Conservation (phyloP, 2,329 filamentous ascomycete species). For the Trichoderma citrinoviride region DNA sequence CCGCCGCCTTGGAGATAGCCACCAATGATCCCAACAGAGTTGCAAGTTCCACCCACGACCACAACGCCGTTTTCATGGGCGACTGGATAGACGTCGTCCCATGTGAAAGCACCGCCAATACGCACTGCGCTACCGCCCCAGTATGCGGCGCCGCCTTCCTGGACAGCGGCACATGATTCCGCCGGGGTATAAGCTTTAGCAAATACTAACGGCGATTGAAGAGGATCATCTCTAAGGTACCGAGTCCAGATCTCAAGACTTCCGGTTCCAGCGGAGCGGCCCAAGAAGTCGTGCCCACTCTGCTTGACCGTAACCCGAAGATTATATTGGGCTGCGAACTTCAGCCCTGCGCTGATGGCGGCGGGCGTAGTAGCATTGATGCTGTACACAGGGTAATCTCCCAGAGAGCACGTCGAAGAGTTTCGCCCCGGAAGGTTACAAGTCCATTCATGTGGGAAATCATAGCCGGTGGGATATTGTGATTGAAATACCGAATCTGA, state of each 20-base stretch:
- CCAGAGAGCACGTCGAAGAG: not conserved
- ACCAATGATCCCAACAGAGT: constrained; percentile 32
- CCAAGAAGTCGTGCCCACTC: too few species aligned
- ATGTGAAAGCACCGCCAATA: constrained; percentile 36
- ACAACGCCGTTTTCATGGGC: constrained; percentile 34
- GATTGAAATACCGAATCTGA: not conserved
- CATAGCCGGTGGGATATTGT: not conserved
- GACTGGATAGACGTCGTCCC: constrained; percentile 35
- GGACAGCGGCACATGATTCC: not conserved
- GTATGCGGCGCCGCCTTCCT: not conserved
- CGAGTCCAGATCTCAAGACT: not conserved
- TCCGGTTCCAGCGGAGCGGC: too few species aligned
- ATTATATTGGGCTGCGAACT: too few species aligned
- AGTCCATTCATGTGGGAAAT: not conserved
- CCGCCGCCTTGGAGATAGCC: constrained; percentile 43
- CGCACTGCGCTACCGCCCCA: constrained; percentile 37
- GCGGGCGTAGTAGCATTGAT: not conserved
- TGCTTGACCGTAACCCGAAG: too few species aligned
- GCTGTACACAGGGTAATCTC: not conserved
- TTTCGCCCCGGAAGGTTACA: not conserved
- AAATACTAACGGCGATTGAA: not conserved
- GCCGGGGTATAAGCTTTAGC: not conserved
- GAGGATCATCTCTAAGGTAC: not conserved
- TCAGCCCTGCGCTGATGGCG: too few species aligned
- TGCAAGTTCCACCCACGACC: constrained; percentile 35